Percentiles rank a stretch among this genome's conserved stretches.
Conservation (phyloP, 352 stramenopile genomes). For the Phytophthora pinifolia region DNA sequence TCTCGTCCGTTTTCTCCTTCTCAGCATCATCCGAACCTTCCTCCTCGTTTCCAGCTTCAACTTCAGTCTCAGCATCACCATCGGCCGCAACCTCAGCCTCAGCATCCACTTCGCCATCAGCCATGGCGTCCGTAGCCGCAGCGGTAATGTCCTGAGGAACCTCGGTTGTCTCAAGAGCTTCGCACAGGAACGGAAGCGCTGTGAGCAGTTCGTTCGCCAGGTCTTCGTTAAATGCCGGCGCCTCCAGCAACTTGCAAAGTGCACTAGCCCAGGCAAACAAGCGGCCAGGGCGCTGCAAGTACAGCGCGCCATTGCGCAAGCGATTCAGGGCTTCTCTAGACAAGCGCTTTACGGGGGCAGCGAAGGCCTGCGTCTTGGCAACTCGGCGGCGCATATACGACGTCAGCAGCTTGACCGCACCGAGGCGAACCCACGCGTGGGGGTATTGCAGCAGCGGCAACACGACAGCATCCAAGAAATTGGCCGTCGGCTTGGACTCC, state of each 20-base stretch:
- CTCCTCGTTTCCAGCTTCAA: background rate
- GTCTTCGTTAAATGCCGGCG: conserved; percentile 46
- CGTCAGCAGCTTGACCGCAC: conserved; percentile 52
- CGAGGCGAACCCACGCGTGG: conserved; percentile 71
- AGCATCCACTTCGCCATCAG: conserved; percentile 21
- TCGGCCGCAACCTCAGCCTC: conserved; percentile 13
- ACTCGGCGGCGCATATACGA: conserved; percentile 68
- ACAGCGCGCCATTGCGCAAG: conserved; percentile 40
- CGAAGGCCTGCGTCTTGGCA: conserved; percentile 43
- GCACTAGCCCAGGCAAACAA: conserved; percentile 64
- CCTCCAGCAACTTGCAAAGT: conserved; percentile 74
- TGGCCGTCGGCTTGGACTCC: conserved; percentile 16
- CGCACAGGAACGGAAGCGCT: conserved; percentile 62
- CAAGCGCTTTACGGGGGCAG: conserved; percentile 33
- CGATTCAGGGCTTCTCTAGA: conserved; percentile 17
- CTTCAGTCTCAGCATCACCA: conserved; percentile 12
- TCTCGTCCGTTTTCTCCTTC: conserved; percentile 23
- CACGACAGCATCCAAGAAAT: conserved; percentile 52
- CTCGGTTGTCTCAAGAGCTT: conserved; percentile 49
- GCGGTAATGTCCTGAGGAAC: conserved; percentile 67
- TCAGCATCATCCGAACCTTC: conserved; percentile 12
- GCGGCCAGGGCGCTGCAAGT: conserved; percentile 51
- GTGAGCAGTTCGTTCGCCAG: conserved; percentile 59
- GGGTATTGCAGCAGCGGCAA: conserved; percentile 71
- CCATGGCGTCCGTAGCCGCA: conserved; percentile 19